Percentiles rank a stretch among this genome's conserved stretches.
phyloP scores from a whole-genome alignment of 2,329 filamentous ascomycete species.

The Colletotrichum horii region DNA sequence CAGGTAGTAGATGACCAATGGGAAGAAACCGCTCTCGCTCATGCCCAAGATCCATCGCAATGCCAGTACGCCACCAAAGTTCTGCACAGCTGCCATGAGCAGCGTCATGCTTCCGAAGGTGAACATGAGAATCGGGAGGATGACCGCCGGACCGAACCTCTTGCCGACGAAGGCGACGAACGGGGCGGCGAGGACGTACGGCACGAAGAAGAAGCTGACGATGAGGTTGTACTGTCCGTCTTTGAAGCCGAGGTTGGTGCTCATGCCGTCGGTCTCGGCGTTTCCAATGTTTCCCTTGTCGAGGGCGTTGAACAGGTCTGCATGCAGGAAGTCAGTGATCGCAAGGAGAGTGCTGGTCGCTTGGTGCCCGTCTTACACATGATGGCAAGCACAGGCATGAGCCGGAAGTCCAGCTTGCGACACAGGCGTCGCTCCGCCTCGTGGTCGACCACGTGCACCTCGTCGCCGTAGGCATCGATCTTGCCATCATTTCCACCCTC shows the following conservation, averaged over 20 bases:
- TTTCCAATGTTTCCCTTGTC: slow-evolving; percentile 48
- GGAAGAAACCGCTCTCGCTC: slow-evolving; percentile 23
- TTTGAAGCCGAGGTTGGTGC: slow-evolving; percentile 35
- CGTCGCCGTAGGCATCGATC: slow-evolving; percentile 23
- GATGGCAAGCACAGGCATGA: slow-evolving; percentile 57
- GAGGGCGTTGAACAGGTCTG: slow-evolving; percentile 52
- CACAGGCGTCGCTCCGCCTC: slow-evolving; percentile 55
- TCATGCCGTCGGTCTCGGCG: slow-evolving; percentile 41
- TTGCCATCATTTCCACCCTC: background rate
- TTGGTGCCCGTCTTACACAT: slow-evolving; percentile 46
- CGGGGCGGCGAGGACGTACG: slow-evolving; percentile 71
- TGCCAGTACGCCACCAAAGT: slow-evolving; percentile 21
- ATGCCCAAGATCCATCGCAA: slow-evolving; percentile 25
- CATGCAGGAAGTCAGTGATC: background rate
- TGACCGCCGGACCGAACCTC: slow-evolving; percentile 69
- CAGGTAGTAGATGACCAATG: slow-evolving; percentile 24
- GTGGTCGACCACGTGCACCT: slow-evolving; percentile 36
- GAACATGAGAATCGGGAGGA: slow-evolving; percentile 76
- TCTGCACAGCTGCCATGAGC: slow-evolving; percentile 26
- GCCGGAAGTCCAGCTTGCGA: slow-evolving; percentile 59
- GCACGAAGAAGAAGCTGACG: slow-evolving; percentile 76
- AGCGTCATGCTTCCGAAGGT: slow-evolving; percentile 64
- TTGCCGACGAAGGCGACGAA: slow-evolving; percentile 67
- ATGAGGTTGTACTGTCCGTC: slow-evolving; percentile 72
- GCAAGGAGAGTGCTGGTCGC: background rate